A percentile compares a stretch with the other conserved stretches of the same genome.
Evolutionary conservation across 2,329 filamentous ascomycete genomes (phyloP).

Genomic region (Keithomyces neogunnii): DNA sequence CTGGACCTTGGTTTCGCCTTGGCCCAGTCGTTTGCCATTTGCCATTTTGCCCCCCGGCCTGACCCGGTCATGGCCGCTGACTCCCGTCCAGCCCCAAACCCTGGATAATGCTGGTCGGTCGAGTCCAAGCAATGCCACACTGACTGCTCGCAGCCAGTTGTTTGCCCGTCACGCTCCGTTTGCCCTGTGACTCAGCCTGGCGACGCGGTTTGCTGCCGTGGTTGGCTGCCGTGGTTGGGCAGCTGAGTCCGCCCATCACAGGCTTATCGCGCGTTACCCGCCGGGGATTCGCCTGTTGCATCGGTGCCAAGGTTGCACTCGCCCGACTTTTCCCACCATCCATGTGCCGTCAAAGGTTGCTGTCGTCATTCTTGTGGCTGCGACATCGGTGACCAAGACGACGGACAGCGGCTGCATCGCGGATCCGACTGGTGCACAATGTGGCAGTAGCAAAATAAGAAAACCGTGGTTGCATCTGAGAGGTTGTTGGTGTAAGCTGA

Average conservation of each 20-base stretch:
- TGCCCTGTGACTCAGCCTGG: not conserved
- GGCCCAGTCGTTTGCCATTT: not conserved
- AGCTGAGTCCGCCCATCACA: not conserved
- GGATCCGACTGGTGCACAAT: not conserved
- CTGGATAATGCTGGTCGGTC: no score
- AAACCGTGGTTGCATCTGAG: not conserved
- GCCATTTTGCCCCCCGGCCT: not conserved
- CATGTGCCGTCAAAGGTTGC: not conserved
- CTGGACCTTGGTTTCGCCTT: not conserved
- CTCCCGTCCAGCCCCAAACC: no score
- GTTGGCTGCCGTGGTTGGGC: not conserved
- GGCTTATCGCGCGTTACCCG: not conserved
- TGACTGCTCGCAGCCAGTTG: not conserved
- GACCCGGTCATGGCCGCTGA: not conserved
- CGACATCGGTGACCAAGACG: not conserved
- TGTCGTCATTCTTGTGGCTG: slow-evolving; percentile 2
- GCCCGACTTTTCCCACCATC: slow-evolving; percentile 1
- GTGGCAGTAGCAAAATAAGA: not conserved
- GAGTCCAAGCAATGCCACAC: not conserved
- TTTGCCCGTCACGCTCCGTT: not conserved
- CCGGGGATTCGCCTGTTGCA: not conserved
- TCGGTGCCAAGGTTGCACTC: not conserved
- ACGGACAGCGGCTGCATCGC: not conserved
- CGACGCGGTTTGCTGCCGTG: not conserved
- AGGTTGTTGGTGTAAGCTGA: not conserved